Evolutionary conservation across 2,329 filamentous ascomycete genomes (phyloP), one percentile per base, ranked within the genome.

Genomic region (Microdochium paspali): DNA sequence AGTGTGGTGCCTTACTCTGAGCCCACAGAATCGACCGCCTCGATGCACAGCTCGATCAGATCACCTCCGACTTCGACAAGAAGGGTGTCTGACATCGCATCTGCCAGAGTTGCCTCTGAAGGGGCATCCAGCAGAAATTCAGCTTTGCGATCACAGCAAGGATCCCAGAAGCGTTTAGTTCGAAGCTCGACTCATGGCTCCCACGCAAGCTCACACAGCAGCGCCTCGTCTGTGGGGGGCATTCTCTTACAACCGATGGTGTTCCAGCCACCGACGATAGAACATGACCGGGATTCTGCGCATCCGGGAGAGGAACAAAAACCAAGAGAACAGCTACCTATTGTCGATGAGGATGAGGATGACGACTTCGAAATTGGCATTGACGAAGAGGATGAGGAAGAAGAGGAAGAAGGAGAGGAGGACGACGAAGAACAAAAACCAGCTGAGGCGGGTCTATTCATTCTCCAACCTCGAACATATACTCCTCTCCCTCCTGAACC

Each of bases 391-490:
- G 31, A 35, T 6, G 31, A 54, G 7, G 56, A 56, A 10, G 51
- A 45, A 3, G 53, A 57, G n/a, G 48, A 50, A 4, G 53, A 54
- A 45, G 52, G 54, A 7, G n/a, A n/a, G n/a, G 31, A 54, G 7
- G 56, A 56, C 10, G 51, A 45, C 4, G 53, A 57, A n/a, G 48
- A 50, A 4, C 51, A 54, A 45, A 53, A 54, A 7, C 51, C 57
- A 13, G 59, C 61, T 31, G 66, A 75, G 32, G 66, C 66, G 10
- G 61, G 67, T 0, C 55, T 80, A 1, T 80, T 71, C 49, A 66
- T 81, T 21, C 64, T 82, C 4, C 77, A 81, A 51, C 78, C 78
- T 12, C 67, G 71, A 28, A 79, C 76, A 0, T 81, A 81, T 53
- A 79, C 75, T 1, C 78, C 78, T 0, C 66, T 70, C 45, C 70